These are phyloP conservation scores for Penicillium maclennaniae DNA, from an alignment of 495 filamentous ascomycete species.

Conservation along the genomic window DNA sequence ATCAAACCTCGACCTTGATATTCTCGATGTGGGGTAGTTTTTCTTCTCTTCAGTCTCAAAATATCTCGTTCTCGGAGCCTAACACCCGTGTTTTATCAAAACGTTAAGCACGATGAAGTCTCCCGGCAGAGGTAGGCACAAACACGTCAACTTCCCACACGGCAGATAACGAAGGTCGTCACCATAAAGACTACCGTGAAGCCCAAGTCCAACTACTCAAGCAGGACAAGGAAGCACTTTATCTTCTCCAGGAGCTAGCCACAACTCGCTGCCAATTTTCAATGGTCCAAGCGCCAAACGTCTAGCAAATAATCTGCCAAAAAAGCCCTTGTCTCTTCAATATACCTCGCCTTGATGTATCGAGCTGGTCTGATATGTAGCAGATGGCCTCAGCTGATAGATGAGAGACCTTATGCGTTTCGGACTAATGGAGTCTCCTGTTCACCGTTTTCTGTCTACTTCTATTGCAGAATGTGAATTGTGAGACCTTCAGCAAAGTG, in stretches of 20 bases:
- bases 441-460: too few relatives aligned
- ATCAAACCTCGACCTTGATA: neutral
- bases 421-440: too few relatives aligned
- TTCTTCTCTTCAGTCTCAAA: neutral
- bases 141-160: neutral
- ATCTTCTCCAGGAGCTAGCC: slow-evolving; percentile 26
- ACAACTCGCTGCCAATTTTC: slow-evolving; percentile 32
- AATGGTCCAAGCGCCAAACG: slow-evolving; percentile 33
- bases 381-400: too few relatives aligned
- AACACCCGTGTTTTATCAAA: neutral
- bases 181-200: slow-evolving; percentile 30
- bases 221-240: slow-evolving; percentile 38
- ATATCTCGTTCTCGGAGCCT: neutral
- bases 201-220: slow-evolving; percentile 37
- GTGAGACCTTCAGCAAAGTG: too few relatives aligned
- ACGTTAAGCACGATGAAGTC: neutral
- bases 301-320: too few relatives aligned
- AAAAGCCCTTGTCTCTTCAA: slow-evolving; percentile 32
- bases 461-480: too few relatives aligned
- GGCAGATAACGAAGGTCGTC: neutral
- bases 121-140: neutral
- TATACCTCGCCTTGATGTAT: too few relatives aligned
- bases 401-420: too few relatives aligned
- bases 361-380: too few relatives aligned
- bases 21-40: neutral